A percentile compares a stretch with the other conserved stretches of the same genome.
Conservation (phyloP, 2,329 filamentous ascomycete species). For the Dactylonectria estremocensis region DNA sequence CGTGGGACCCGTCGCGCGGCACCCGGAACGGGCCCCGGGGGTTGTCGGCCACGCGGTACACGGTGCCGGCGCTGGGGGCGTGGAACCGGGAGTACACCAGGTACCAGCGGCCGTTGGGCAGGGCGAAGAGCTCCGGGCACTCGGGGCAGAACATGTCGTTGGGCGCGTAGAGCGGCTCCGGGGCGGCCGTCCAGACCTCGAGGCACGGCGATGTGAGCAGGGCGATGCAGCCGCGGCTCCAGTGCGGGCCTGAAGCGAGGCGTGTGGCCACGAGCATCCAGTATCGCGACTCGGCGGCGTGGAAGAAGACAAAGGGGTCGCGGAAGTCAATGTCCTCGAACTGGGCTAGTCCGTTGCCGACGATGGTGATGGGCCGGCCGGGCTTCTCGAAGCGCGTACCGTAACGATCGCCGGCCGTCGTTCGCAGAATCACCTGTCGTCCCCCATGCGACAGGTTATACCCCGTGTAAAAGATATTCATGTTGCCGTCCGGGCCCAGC, state of each 20-base stretch:
- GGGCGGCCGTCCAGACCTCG: conserved; percentile 49
- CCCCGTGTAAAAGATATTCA: conserved; percentile 57
- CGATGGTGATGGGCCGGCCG: conserved; percentile 43
- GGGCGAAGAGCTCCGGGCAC: conserved; percentile 55
- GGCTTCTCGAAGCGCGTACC: conserved; percentile 47
- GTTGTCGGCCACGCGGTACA: conserved; percentile 54
- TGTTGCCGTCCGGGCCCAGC: conserved; percentile 49
- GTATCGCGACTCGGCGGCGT: conserved; percentile 48
- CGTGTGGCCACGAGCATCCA: conserved; percentile 57
- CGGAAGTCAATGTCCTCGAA: conserved; percentile 56
- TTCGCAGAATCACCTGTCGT: conserved; percentile 53
- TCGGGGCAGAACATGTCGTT: conserved; percentile 56
- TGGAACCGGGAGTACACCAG: conserved; percentile 53
- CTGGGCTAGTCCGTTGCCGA: conserved; percentile 38
- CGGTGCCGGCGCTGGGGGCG: conserved; percentile 54
- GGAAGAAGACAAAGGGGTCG: conserved; percentile 55
- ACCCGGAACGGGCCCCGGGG: conserved; percentile 54
- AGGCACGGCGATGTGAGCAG: conserved; percentile 54
- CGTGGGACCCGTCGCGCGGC: conserved; percentile 52
- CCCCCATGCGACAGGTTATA: conserved; percentile 52
- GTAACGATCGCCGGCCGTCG: conserved; percentile 45
- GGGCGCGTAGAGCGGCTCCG: conserved; percentile 52
- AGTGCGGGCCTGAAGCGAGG: conserved; percentile 51
- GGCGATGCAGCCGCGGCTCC: conserved; percentile 56
- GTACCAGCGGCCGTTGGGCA: conserved; percentile 56